phyloP scores from a whole-genome alignment of 2,329 filamentous ascomycete genomes.

The Xylaria hypoxylon region DNA sequence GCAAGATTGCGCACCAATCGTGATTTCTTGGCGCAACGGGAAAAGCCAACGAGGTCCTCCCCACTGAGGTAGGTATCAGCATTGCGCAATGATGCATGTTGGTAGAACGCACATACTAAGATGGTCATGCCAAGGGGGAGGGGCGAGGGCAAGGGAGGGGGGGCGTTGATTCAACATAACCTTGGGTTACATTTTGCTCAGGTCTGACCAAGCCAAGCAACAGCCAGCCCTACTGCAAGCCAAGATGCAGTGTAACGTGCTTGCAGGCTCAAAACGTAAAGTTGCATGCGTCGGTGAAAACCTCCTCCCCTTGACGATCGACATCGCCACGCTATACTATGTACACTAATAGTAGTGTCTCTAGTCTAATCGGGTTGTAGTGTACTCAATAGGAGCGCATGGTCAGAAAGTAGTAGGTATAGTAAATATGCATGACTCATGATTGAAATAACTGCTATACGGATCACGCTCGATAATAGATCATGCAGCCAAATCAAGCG shows the following conservation, averaged over 20 bases:
- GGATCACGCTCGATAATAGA: slow-evolving; percentile 4
- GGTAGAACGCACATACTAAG: slow-evolving; percentile 15
- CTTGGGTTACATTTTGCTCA: slow-evolving; percentile 25
- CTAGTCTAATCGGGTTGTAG: slow-evolving; percentile 15
- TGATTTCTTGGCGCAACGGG: slow-evolving; percentile 18
- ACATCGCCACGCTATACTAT: slow-evolving; percentile 22
- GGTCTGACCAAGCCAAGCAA: slow-evolving; percentile 33
- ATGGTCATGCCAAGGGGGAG: background rate
- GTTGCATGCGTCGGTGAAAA: slow-evolving; percentile 37
- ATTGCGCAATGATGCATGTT: slow-evolving; percentile 24
- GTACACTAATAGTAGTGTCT: slow-evolving; percentile 3
- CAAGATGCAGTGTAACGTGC: slow-evolving; percentile 33
- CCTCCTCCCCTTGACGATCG: slow-evolving; percentile 19
- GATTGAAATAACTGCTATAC: slow-evolving; percentile 10
- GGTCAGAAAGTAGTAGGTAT: slow-evolving; percentile 14
- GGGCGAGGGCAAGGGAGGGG: background rate
- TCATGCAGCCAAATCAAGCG: slow-evolving; percentile 23
- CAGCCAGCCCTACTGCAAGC: slow-evolving; percentile 37
- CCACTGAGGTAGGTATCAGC: background rate
- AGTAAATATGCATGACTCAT: slow-evolving; percentile 5
- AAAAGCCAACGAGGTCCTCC: background rate
- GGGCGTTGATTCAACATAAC: slow-evolving; percentile 17
- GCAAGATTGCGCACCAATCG: slow-evolving; percentile 23
- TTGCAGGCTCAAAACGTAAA: slow-evolving; percentile 38
- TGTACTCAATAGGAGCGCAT: slow-evolving; percentile 9